Evolutionary conservation across 2,329 filamentous ascomycete genomes (phyloP), one percentile per base, ranked within the genome.

Genomic region (Cladosporium sphaerospermum): DNA sequence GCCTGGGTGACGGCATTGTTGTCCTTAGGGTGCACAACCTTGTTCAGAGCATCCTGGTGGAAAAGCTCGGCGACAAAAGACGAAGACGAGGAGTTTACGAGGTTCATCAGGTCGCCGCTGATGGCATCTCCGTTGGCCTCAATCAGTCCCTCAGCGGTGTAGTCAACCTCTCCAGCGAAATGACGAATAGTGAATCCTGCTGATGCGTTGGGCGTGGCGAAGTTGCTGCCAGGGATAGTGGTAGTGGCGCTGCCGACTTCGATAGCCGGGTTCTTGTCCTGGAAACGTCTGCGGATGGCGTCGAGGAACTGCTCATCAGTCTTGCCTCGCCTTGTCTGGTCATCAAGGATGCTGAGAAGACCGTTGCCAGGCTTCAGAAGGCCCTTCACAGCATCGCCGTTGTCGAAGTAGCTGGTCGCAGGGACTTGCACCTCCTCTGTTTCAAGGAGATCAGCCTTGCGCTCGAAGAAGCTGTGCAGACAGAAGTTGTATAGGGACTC

Each of bases 101-200:
- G 79, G 71, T 95, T 96, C 78, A 99, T 89, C 62, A 99, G 75
- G 69, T 99, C 93, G 23, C 90, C 92, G 3, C 91, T 96, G 58
- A 99, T 93, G 57, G 96, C 83, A 68, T 99, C 93, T 50, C 91
- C 89, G 60, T 99, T 99, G 71, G 96, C 91, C 69, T 99, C 93
- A 2, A 97, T 80, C 18, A 99, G 75, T 4, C 89, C 89, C 62
- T 86, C 85, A 56, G 95, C 81, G 2, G 89, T 85, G 66, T 99
- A 99, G 56, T 99, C 93, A 4, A 99, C 89, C 67, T 97, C 93
- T 47, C 93, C 93, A 37, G 92, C 92, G 70, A 95, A 99, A 70
- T 99, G 93, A 70, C 88, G 90, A 53, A 99, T 84, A 0, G 90
- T 91, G 72, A 99, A 99, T 9, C 81, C 81, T 4, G 89, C 86